Evolutionary conservation across 768 basidiomycete species (phyloP).

Genomic region (Russula virescens): DNA sequence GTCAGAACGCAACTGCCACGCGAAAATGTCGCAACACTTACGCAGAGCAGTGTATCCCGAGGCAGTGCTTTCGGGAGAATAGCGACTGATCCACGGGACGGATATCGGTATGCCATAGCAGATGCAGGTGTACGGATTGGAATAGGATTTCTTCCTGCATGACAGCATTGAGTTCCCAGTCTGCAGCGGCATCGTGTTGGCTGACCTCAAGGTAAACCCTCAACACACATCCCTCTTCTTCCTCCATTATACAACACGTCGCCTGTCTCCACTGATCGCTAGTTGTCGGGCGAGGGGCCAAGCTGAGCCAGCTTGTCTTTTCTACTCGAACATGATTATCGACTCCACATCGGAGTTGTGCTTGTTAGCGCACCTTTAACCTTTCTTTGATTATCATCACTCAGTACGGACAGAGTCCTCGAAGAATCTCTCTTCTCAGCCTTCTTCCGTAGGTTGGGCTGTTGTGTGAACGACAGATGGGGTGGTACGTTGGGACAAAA

Average conservation of each 20-base stretch:
- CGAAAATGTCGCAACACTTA: slow-evolving; percentile 26
- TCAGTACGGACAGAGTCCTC: slow-evolving; percentile 29
- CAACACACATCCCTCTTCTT: slow-evolving; percentile 59
- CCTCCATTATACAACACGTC: slow-evolving; percentile 63
- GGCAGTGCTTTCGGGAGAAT: slow-evolving; percentile 69
- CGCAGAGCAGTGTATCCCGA: slow-evolving; percentile 63
- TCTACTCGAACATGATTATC: slow-evolving; percentile 38
- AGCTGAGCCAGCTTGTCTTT: slow-evolving; percentile 65
- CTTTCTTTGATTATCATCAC: slow-evolving; percentile 45
- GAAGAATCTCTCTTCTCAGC: slow-evolving; percentile 47
- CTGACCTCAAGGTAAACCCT: slow-evolving; percentile 73
- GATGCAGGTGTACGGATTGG: slow-evolving; percentile 67
- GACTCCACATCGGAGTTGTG: not conserved
- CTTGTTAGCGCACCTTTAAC: slow-evolving; percentile 48
- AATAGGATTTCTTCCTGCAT: slow-evolving; percentile 64
- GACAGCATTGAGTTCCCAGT: not conserved
- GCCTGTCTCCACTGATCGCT: slow-evolving; percentile 68
- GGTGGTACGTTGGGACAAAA: not conserved
- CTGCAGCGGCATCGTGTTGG: slow-evolving; percentile 1
- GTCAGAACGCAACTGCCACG: slow-evolving; percentile 9
- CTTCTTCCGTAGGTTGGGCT: slow-evolving; percentile 49
- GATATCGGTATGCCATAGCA: slow-evolving; percentile 74
- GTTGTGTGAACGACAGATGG: slow-evolving; percentile 10
- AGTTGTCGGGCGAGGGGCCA: slow-evolving; percentile 45
- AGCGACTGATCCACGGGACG: slow-evolving; percentile 69